Percentiles rank a stretch among this genome's conserved stretches.
These are phyloP conservation scores for Talaromyces funiculosus DNA, from an alignment of 2,329 filamentous ascomycete genomes.

Conservation along the genomic window DNA sequence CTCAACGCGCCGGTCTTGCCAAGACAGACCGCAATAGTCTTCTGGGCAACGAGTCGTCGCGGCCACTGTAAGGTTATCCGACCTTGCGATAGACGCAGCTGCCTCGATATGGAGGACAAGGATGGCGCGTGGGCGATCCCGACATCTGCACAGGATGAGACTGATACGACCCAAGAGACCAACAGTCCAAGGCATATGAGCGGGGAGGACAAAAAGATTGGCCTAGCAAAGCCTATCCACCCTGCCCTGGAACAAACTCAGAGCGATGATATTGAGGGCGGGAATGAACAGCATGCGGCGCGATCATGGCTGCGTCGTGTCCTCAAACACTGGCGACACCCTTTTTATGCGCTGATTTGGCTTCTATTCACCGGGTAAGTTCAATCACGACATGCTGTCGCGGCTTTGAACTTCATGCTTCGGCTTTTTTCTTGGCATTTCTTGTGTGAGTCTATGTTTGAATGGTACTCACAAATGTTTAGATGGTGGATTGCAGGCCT, in stretches of 20 bases:
- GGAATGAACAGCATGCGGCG: not conserved
- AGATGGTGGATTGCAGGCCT: conserved; percentile 74
- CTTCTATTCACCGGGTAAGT: not conserved
- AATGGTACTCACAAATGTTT: not conserved
- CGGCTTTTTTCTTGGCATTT: not conserved
- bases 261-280: not conserved
- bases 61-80: too few relatives aligned
- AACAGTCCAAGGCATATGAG: not conserved
- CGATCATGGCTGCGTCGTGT: not conserved
- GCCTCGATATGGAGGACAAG: not conserved
- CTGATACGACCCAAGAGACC: not conserved
- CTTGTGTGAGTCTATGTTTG: not conserved
- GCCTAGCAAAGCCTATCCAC: not conserved
- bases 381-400: not conserved
- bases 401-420: too few relatives aligned
- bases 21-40: too few relatives aligned
- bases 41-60: too few relatives aligned
- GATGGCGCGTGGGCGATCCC: not conserved
- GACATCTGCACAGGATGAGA: not conserved
- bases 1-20: not conserved
- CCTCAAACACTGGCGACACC: not conserved
- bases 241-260: not conserved
- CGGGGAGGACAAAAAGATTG: not conserved
- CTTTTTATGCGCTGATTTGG: not conserved
- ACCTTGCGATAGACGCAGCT: not conserved